Evolutionary conservation across 352 stramenopile genomes (phyloP), one percentile per base, ranked within the genome.

Genomic region (Peronospora destructor): DNA sequence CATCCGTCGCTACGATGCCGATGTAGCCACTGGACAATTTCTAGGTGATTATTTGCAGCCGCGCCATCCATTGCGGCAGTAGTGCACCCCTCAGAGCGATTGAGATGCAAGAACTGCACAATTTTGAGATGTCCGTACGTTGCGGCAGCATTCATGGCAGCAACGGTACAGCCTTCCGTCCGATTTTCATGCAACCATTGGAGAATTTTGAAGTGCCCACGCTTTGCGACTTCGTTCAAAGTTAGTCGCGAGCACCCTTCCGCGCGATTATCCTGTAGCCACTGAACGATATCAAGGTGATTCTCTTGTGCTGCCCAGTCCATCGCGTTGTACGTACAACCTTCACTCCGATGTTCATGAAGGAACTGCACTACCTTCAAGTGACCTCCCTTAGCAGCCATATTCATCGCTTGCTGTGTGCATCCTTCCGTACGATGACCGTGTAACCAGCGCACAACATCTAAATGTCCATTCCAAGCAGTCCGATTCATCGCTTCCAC

Each of bases 251-350:
- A 69, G 19, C 64, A 73, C 2, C 64, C 60, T 61, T 73, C 64
- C 3, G 13, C 47, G 2, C 64, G 50, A 45, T 66, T 59, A 14
- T 17, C 10, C 28, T 69, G 54, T 1, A 72, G 48, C 48, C 52
- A 72, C 14, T 66, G 25, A 6, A 72, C 53, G 6, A 66, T 44
- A 0, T 72, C 48, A 23, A 69, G 41, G 11, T 66, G 56, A 19
- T 61, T 55, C 9, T 48, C 42, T 2, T 59, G 36, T 9, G 59
- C 60, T 12, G 60, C 64, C 32, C 56, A 63, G 33, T 67, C 48
- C 64, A 73, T 69, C 26, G 64, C 64, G 3, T 61, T 64, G 17
- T 67, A 66, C 6, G 59, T 65, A 14, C 64, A 73, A 1, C 59
- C 59, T 61, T 63, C 64, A 12, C 8, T 53, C 1, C 64, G 45